Percentiles rank a stretch among this genome's conserved stretches.
These are phyloP conservation scores for Botrytis aclada DNA, from an alignment of 2,329 filamentous ascomycete genomes.

Conservation along the genomic window DNA sequence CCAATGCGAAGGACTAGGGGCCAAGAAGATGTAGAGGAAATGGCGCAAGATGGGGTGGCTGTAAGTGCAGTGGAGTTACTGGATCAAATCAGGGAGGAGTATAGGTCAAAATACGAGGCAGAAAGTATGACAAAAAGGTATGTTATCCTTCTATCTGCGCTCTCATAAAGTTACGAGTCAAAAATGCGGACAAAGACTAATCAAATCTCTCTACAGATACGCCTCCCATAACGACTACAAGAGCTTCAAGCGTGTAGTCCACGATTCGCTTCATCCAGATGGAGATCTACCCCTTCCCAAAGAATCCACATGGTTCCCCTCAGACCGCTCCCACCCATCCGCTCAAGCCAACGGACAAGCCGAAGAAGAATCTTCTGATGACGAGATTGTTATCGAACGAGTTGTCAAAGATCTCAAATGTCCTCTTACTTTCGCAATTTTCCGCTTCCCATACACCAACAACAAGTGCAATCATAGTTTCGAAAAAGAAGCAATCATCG, in stretches of 20 bases:
- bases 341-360: neutral
- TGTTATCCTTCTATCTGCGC: neutral
- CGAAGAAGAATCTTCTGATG: constrained; percentile 49
- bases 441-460: constrained; percentile 65
- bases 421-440: constrained; percentile 62
- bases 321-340: constrained; percentile 18
- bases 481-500: constrained; percentile 61
- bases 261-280: constrained; percentile 56
- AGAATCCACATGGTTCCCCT: constrained; percentile 59
- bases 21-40: constrained; percentile 38
- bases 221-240: constrained; percentile 58
- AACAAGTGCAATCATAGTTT: constrained; percentile 69
- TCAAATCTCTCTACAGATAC: constrained; percentile 44
- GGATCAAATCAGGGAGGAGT: constrained; percentile 38
- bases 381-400: constrained; percentile 65
- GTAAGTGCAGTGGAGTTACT: constrained; percentile 40
- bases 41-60: constrained; percentile 41
- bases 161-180: neutral
- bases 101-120: constrained; percentile 39
- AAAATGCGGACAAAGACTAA: constrained; percentile 12
- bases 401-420: constrained; percentile 66
- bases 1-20: constrained; percentile 9
- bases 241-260: constrained; percentile 58
- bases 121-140: constrained; percentile 44
- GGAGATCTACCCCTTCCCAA: constrained; percentile 51